Percentiles rank a stretch among this genome's conserved stretches.
Conservation (phyloP, 495 filamentous ascomycete species). For the Lindgomyces ingoldianus region DNA sequence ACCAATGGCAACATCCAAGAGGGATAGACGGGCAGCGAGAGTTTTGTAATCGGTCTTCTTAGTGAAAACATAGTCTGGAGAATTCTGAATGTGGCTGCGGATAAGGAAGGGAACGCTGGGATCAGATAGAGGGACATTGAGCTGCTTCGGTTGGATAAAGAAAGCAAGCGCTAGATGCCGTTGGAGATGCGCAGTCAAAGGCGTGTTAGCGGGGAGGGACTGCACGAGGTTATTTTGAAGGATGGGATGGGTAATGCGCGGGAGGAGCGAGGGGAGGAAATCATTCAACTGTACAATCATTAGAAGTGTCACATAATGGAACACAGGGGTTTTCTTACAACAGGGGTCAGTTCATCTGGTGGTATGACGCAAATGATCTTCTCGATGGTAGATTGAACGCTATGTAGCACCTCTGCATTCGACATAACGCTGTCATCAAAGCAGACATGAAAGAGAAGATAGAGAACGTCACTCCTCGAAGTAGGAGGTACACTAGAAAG, state of each 20-base stretch:
- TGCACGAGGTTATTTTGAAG: conserved; percentile 29
- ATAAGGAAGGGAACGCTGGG: conserved; percentile 29
- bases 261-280: conserved; percentile 10
- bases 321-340: not conserved
- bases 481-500: conserved; percentile 3
- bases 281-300: conserved; percentile 14
- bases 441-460: conserved; percentile 19
- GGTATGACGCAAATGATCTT: conserved; percentile 15
- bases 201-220: conserved; percentile 37
- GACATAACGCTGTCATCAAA: conserved; percentile 30
- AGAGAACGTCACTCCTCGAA: conserved; percentile 11
- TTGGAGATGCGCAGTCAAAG: conserved; percentile 62
- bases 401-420: conserved; percentile 4
- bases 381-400: conserved; percentile 29
- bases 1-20: conserved; percentile 75
- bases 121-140: conserved; percentile 53
- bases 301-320: not conserved
- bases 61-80: conserved; percentile 51
- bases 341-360: not conserved
- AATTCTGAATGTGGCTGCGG: conserved; percentile 17
- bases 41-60: conserved; percentile 65
- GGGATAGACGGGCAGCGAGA: conserved; percentile 61
- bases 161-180: conserved; percentile 74
- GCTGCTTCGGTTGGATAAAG: conserved; percentile 50
- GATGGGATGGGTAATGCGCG: conserved; percentile 22